phyloP scores from a whole-genome alignment of 2,329 filamentous ascomycete genomes.

The Dactylellina cionopaga region DNA sequence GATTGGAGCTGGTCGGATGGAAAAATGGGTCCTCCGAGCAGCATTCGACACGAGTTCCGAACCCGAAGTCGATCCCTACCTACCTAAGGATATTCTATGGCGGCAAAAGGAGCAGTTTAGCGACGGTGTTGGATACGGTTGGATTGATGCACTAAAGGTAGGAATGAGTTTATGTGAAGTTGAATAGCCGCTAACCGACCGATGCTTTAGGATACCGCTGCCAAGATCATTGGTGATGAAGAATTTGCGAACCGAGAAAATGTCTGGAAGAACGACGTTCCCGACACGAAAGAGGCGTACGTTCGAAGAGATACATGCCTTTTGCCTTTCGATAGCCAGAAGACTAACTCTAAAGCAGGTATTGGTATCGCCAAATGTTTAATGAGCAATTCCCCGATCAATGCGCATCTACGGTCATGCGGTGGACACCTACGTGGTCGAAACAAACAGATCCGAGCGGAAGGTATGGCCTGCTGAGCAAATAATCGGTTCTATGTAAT shows the following conservation, averaged over 20 bases:
- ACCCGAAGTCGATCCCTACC: slow-evolving; percentile 80
- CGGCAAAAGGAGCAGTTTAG: slow-evolving; percentile 99
- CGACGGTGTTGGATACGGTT: slow-evolving; percentile 97
- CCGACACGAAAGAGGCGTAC: slow-evolving; percentile 95
- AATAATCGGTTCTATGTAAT: not conserved
- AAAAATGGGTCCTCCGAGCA: slow-evolving; percentile 98
- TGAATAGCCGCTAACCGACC: not conserved
- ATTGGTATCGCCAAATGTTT: slow-evolving; percentile 99
- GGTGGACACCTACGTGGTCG: slow-evolving; percentile 98
- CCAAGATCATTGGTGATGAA: slow-evolving; percentile 89
- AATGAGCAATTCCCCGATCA: slow-evolving; percentile 96
- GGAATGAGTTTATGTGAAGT: not conserved
- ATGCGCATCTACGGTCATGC: slow-evolving; percentile 91
- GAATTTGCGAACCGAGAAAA: slow-evolving; percentile 98
- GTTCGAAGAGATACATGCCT: slow-evolving; percentile 59
- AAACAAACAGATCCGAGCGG: slow-evolving; percentile 95
- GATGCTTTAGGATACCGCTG: slow-evolving; percentile 75
- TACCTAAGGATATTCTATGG: slow-evolving; percentile 96
- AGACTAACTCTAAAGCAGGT: slow-evolving; percentile 64
- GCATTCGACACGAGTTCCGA: slow-evolving; percentile 94
- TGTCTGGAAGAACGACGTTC: slow-evolving; percentile 92
- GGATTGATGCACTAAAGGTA: slow-evolving; percentile 91
- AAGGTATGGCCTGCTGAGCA: slow-evolving; percentile 67
- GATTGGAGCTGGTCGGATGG: slow-evolving; percentile 86
- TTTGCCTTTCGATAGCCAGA: no score